phyloP scores from a whole-genome alignment of 257 asterid genomes.

The Osmanthus fragrans region DNA sequence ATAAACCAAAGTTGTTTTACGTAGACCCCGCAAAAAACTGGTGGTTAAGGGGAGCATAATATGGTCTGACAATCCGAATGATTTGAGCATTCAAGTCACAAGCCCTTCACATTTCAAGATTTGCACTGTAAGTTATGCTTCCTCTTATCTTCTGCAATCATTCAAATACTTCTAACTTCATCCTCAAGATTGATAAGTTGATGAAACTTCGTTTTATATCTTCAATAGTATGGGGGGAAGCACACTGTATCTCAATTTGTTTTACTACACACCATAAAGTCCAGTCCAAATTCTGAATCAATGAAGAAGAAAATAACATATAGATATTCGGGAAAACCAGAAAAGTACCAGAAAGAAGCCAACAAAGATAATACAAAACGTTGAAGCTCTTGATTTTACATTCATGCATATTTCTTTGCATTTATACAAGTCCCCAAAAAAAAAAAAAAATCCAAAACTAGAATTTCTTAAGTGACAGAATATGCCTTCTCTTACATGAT shows the following conservation, averaged over 20 bases:
- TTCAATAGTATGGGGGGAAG: background rate
- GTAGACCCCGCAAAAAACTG: constrained; percentile 84
- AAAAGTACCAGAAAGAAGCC: background rate
- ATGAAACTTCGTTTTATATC: background rate
- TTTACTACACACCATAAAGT: too few species aligned
- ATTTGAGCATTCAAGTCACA: constrained; percentile 79
- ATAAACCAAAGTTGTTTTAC: constrained; percentile 85
- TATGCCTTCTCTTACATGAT: background rate
- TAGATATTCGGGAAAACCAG: background rate
- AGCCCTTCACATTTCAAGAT: constrained; percentile 90
- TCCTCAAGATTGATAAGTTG: background rate
- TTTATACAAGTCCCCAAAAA: background rate
- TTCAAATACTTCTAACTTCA: background rate
- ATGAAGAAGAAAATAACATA: background rate
- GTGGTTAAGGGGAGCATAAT: constrained; percentile 72
- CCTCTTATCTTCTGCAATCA: background rate
- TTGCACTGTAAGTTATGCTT: constrained; percentile 68
- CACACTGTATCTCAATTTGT: background rate
- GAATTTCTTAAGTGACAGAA: background rate
- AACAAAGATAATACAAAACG: background rate
- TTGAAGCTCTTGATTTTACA: background rate
- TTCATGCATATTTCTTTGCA: background rate
- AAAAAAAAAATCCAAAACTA: background rate
- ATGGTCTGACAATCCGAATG: constrained; percentile 92
- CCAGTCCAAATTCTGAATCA: background rate